A percentile compares a stretch with the other conserved stretches of the same genome.
Conservation (phyloP, 208 protist species). For the Lotmaria passim region DNA sequence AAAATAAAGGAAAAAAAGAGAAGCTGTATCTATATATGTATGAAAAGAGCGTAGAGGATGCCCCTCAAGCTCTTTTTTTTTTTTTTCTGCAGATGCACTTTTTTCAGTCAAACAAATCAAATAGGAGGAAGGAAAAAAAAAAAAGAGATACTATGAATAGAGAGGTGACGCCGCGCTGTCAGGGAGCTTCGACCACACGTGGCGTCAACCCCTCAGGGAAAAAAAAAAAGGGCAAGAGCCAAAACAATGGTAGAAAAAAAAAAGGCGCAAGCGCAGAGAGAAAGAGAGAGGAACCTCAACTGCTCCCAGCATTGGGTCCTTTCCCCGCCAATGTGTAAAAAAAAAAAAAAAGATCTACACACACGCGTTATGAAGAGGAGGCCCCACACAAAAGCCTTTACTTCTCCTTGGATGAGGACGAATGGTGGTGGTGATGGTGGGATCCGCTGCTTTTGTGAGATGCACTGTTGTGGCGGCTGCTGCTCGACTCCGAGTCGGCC, state of each 20-base stretch:
- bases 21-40: too few relatives aligned
- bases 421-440: constrained; percentile 17
- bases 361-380: background rate
- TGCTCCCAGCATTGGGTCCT: too few relatives aligned
- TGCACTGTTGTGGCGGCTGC: constrained; percentile 14
- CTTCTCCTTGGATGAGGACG: constrained; percentile 25
- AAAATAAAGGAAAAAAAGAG: too few relatives aligned
- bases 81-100: too few relatives aligned
- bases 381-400: constrained; percentile 1
- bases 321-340: too few relatives aligned
- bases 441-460: constrained; percentile 13
- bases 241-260: constrained; percentile 15
- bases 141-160: background rate
- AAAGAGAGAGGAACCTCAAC: too few relatives aligned
- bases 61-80: too few relatives aligned
- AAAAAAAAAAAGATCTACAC: background rate
- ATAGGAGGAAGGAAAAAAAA: background rate
- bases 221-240: background rate
- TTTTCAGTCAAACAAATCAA: background rate
- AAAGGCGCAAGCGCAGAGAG: too few relatives aligned
- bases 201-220: background rate
- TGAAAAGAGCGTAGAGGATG: too few relatives aligned
- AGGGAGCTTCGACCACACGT: too few relatives aligned
- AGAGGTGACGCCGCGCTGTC: background rate
- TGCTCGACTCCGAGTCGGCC: constrained; percentile 2